phyloP scores from a whole-genome alignment of 1,284 basidiomycete genomes.

The Heterobasidion occidentale region DNA sequence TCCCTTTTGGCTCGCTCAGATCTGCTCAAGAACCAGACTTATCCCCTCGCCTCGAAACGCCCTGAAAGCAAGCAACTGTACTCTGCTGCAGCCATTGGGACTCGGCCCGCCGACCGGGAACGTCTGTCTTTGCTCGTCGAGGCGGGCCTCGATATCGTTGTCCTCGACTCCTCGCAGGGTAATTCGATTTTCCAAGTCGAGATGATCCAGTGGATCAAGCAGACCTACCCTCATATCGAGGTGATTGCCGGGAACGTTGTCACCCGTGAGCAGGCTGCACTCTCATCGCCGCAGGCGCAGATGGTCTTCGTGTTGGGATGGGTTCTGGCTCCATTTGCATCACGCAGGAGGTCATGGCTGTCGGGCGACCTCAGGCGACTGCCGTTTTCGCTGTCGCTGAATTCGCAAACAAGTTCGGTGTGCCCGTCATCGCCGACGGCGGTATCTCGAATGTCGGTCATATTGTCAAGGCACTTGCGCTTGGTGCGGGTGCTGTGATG shows the following conservation, averaged over 20 bases:
- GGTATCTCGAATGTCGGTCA: slow-evolving; percentile 96
- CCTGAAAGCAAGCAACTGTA: slow-evolving; percentile 94
- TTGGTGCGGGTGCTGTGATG: slow-evolving; percentile 96
- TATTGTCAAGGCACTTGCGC: slow-evolving; percentile 92
- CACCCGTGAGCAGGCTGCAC: slow-evolving; percentile 95
- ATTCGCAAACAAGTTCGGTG: slow-evolving; percentile 89
- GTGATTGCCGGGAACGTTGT: slow-evolving; percentile 98
- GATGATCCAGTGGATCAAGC: slow-evolving; percentile 94
- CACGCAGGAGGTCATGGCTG: slow-evolving; percentile 99
- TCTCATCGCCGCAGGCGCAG: slow-evolving; percentile 92
- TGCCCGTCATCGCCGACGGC: slow-evolving; percentile 98
- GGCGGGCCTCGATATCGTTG: slow-evolving; percentile 92
- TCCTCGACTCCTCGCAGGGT: slow-evolving; percentile 95
- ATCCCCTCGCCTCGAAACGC: slow-evolving; percentile 90
- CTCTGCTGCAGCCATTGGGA: slow-evolving; percentile 96
- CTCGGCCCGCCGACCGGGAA: slow-evolving; percentile 83
- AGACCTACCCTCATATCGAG: slow-evolving; percentile 77
- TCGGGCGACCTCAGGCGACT: slow-evolving; percentile 95
- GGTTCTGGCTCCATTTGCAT: slow-evolving; percentile 98
- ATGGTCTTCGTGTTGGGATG: slow-evolving; percentile 95
- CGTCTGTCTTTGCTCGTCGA: slow-evolving; percentile 85
- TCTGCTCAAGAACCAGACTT: slow-evolving; percentile 96
- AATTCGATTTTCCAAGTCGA: slow-evolving; percentile 94
- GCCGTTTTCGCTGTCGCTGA: slow-evolving; percentile 94
- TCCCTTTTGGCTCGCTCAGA: slow-evolving; percentile 94